phyloP scores from a whole-genome alignment of 352 stramenopile genomes.

The Pythium rhizo-oryzae region DNA sequence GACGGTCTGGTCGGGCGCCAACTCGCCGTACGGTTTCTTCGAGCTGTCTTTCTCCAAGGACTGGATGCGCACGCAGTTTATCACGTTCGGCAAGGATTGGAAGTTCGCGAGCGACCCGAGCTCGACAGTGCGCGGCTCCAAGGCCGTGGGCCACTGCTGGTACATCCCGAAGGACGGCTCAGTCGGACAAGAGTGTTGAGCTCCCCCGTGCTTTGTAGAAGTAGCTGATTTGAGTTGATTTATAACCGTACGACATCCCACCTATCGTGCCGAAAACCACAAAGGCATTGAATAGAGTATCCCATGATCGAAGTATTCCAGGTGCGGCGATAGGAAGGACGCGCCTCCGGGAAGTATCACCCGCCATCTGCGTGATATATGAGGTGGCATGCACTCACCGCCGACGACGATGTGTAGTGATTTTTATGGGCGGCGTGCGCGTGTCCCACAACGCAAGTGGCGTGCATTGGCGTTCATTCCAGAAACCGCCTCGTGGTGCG shows the following conservation, averaged over 20 bases:
- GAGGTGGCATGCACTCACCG: no score
- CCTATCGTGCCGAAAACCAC: neutral
- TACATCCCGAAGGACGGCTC: slow-evolving; percentile 45
- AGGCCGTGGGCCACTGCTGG: slow-evolving; percentile 44
- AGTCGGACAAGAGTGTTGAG: slow-evolving; percentile 31
- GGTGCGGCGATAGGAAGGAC: no score
- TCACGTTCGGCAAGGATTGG: slow-evolving; percentile 45
- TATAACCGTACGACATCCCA: neutral
- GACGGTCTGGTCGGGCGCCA: slow-evolving; percentile 27
- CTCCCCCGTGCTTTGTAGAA: no score
- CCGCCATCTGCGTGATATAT: neutral
- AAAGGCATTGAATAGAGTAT: neutral
- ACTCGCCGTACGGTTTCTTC: slow-evolving; percentile 44
- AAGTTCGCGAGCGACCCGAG: slow-evolving; percentile 32
- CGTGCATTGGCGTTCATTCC: no score
- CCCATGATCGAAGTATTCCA: neutral
- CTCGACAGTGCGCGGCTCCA: slow-evolving; percentile 25
- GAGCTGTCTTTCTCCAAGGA: slow-evolving; percentile 44
- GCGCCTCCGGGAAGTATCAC: neutral
- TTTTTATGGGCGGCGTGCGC: no score
- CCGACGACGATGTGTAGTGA: no score
- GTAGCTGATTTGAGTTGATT: neutral
- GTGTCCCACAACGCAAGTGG: no score
- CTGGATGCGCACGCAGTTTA: slow-evolving; percentile 43
- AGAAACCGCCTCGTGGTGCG: no score